These are phyloP conservation scores for Zopfia rhizophila DNA, from an alignment of 2,329 filamentous ascomycete genomes.

Conservation along the genomic window DNA sequence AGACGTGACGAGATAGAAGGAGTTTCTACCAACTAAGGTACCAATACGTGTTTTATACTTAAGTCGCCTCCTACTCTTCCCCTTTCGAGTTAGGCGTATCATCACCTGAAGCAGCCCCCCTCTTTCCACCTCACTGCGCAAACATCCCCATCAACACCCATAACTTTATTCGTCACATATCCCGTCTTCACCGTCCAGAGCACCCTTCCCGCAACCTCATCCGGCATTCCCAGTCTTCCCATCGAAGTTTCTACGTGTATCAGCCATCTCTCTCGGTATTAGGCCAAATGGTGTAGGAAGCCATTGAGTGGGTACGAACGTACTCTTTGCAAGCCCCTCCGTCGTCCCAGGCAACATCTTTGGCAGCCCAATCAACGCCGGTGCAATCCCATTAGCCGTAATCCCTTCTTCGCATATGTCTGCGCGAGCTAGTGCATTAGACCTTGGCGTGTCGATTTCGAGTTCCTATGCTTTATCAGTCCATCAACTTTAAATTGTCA, in stretches of 20 bases:
- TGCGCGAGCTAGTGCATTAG: conserved; percentile 59
- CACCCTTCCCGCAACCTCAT: conserved; percentile 61
- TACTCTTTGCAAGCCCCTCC: conserved; percentile 48
- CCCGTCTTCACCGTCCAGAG: conserved; percentile 59
- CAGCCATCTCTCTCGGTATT: conserved; percentile 2
- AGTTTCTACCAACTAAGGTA: too few species aligned
- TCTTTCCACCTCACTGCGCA: conserved; percentile 30
- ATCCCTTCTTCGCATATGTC: conserved; percentile 56
- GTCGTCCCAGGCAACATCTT: conserved; percentile 55
- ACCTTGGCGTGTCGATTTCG: conserved; percentile 58
- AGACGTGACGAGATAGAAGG: too few species aligned
- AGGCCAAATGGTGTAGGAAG: not conserved
- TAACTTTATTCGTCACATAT: conserved; percentile 59
- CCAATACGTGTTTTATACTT: too few species aligned
- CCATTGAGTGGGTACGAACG: conserved; percentile 21
- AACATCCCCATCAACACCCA: conserved; percentile 37
- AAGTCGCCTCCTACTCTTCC: too few species aligned
- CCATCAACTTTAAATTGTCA: not conserved
- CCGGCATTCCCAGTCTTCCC: conserved; percentile 56
- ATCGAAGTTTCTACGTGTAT: conserved; percentile 52
- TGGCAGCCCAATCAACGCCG: conserved; percentile 59
- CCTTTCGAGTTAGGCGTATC: too few species aligned
- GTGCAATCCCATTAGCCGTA: conserved; percentile 61
- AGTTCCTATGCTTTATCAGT: conserved; percentile 17
- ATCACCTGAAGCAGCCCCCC: too few species aligned